phyloP scores from a whole-genome alignment of 1,139 yeast species.

The Candida sojae region DNA sequence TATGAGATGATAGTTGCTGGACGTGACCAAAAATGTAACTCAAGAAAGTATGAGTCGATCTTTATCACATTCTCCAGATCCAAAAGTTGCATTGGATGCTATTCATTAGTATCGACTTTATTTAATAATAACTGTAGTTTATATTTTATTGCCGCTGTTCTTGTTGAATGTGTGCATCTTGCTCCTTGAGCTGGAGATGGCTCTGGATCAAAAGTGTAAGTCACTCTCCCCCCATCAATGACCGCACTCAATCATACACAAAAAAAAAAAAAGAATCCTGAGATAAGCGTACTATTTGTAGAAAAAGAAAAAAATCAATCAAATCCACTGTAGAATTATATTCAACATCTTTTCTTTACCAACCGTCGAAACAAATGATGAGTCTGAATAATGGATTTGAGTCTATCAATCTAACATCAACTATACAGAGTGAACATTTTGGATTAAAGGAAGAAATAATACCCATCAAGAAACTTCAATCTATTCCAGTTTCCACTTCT shows the following conservation, averaged over 20 bases:
- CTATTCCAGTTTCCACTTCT: constrained; percentile 11
- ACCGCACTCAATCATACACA: background rate
- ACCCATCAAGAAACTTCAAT: constrained; percentile 9
- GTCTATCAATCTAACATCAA: constrained; percentile 16
- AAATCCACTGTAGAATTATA: background rate
- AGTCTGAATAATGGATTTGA: constrained; percentile 13
- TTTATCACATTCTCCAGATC: no score
- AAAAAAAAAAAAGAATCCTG: background rate
- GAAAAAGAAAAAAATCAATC: background rate
- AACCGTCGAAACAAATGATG: background rate
- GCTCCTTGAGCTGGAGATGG: no score
- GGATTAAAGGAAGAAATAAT: background rate
- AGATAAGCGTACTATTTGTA: background rate
- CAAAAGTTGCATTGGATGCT: no score
- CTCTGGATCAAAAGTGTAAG: no score
- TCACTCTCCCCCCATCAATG: no score
- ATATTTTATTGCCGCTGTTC: no score
- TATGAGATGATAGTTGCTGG: no score
- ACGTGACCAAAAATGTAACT: no score
- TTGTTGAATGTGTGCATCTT: no score
- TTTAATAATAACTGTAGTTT: no score
- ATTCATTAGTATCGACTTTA: no score
- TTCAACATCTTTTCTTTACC: background rate
- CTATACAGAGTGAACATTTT: constrained; percentile 8
- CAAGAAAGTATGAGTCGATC: no score